Evolutionary conservation across 2,329 filamentous ascomycete species (phyloP).

Genomic region (Apiospora malaysiana): DNA sequence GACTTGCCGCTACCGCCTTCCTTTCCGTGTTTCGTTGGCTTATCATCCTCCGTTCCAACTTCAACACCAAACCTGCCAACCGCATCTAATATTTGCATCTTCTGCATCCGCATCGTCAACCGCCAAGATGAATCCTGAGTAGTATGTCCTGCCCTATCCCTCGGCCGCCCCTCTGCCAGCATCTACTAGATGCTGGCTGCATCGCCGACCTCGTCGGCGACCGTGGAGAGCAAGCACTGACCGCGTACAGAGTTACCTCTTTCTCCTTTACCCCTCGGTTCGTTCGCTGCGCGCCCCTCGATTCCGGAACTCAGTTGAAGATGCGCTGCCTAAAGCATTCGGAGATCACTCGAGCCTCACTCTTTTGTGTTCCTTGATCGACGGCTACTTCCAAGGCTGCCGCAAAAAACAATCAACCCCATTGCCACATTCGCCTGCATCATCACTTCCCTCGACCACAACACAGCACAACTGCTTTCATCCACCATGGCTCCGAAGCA

Average conservation of each 20-base stretch:
- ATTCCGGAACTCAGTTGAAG: background rate
- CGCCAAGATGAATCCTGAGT: slow-evolving; percentile 88
- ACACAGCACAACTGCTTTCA: background rate
- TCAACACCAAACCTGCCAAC: slow-evolving; percentile 18
- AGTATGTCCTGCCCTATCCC: slow-evolving; percentile 62
- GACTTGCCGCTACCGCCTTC: slow-evolving; percentile 18
- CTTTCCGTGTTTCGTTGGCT: slow-evolving; percentile 19
- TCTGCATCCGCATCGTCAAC: slow-evolving; percentile 25
- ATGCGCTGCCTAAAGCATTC: slow-evolving; percentile 18
- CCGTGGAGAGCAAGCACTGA: slow-evolving; percentile 20
- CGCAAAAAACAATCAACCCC: slow-evolving; percentile 20
- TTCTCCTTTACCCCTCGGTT: slow-evolving; percentile 21
- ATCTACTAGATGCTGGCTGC: slow-evolving; percentile 20
- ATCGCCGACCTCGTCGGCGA: slow-evolving; percentile 21
- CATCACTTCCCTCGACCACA: background rate
- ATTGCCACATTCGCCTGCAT: slow-evolving; percentile 22
- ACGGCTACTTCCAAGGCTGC: slow-evolving; percentile 26
- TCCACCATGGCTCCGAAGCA: background rate
- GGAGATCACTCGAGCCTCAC: slow-evolving; percentile 9
- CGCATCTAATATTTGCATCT: slow-evolving; percentile 20
- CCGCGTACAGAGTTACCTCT: slow-evolving; percentile 21
- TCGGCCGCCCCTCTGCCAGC: background rate
- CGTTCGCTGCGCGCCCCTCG: slow-evolving; percentile 11
- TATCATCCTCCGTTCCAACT: slow-evolving; percentile 25
- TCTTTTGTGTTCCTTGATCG: background rate